Evolutionary conservation across 805 yeast genomes (phyloP).

Genomic region (Clavispora vitiphila): DNA sequence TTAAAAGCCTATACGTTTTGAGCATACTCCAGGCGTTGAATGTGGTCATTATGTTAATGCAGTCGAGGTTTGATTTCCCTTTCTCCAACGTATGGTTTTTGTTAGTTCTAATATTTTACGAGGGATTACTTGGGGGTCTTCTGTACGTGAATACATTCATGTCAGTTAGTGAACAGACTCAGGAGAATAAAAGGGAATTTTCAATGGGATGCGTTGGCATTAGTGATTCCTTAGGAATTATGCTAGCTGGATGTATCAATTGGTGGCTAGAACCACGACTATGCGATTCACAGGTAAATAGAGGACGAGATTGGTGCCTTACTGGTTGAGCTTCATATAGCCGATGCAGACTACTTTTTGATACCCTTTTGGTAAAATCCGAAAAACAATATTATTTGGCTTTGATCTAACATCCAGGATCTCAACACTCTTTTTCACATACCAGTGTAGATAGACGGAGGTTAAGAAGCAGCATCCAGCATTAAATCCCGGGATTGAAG

Average conservation of each 20-base stretch:
- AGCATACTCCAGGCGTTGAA: slow-evolving; percentile 66
- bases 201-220: slow-evolving; percentile 80
- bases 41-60: slow-evolving; percentile 52
- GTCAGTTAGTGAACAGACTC: slow-evolving; percentile 57
- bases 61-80: slow-evolving; percentile 55
- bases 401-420: too few species aligned
- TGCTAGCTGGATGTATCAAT: slow-evolving; percentile 73
- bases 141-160: slow-evolving; percentile 86
- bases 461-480: too few species aligned
- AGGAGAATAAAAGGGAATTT: slow-evolving; percentile 44
- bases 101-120: slow-evolving; percentile 68
- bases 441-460: too few species aligned
- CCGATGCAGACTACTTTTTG: neutral
- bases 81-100: slow-evolving; percentile 59
- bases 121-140: slow-evolving; percentile 87
- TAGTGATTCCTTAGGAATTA: slow-evolving; percentile 81
- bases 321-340: slow-evolving; percentile 2
- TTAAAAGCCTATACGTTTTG: slow-evolving; percentile 54
- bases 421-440: too few species aligned
- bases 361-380: too few species aligned
- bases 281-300: slow-evolving; percentile 63
- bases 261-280: slow-evolving; percentile 68
- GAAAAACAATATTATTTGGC: too few species aligned
- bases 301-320: slow-evolving; percentile 80
- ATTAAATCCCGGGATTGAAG: too few species aligned